Evolutionary conservation across 345 rosid species (phyloP).

Genomic region (Syzygium jambos): DNA sequence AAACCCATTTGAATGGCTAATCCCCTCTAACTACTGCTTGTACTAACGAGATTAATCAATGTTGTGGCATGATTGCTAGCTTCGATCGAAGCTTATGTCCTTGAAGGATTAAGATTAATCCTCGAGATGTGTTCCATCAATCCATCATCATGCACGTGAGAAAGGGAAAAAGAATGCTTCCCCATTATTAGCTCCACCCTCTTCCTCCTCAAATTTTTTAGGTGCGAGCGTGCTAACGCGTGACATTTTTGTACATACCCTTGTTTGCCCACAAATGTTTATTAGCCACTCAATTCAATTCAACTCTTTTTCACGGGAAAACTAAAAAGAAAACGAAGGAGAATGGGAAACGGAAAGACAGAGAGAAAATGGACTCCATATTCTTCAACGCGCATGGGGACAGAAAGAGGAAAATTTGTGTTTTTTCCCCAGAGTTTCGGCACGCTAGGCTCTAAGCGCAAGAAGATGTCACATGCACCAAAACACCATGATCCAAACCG

Average conservation of each 20-base stretch:
- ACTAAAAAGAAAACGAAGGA: neutral
- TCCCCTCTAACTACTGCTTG: neutral
- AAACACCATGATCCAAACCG: conserved; percentile 8
- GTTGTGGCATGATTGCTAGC: neutral
- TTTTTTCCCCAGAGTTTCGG: neutral
- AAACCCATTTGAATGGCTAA: neutral
- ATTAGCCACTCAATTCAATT: neutral
- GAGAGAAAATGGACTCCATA: neutral
- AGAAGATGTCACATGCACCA: conserved; percentile 19
- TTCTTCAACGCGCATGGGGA: neutral
- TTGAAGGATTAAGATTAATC: neutral
- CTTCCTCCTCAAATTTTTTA: neutral
- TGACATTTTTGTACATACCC: neutral
- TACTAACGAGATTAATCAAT: neutral
- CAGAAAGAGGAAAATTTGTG: neutral
- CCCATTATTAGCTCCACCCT: conserved; percentile 12
- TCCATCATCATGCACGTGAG: neutral
- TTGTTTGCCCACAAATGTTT: neutral
- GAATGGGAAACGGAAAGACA: neutral
- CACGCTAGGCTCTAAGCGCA: conserved; percentile 7
- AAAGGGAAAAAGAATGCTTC: neutral
- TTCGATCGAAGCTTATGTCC: neutral
- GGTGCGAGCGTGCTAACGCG: conserved; percentile 10
- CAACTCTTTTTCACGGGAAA: neutral
- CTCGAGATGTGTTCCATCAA: neutral